Conservation (phyloP, 2,329 filamentous ascomycete genomes). For the Penicillium nordicum region DNA sequence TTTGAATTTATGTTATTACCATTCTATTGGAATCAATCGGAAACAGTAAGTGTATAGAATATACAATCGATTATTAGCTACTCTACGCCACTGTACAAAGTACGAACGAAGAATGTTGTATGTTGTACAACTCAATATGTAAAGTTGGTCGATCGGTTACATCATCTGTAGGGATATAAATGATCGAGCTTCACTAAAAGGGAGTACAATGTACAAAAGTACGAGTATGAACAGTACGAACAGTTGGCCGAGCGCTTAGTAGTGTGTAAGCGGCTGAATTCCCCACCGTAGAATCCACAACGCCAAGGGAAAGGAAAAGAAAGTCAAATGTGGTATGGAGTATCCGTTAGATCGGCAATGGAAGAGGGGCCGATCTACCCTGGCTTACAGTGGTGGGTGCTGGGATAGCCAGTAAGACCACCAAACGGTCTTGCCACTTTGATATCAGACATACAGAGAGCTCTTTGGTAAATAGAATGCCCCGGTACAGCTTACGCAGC, state of each 20-base stretch:
- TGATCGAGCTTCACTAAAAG: neutral
- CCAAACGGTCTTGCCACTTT: slow-evolving; percentile 7
- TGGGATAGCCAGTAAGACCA: slow-evolving; percentile 8
- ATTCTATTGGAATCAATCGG: neutral
- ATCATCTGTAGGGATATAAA: neutral
- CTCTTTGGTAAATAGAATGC: neutral
- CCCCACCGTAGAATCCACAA: neutral
- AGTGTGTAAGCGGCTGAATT: slow-evolving; percentile 4
- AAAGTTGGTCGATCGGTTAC: neutral
- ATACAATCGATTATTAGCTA: neutral
- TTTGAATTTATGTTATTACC: neutral
- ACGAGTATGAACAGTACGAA: neutral
- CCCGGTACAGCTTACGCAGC: slow-evolving; percentile 4
- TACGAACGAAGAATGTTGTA: neutral
- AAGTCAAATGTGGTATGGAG: no score
- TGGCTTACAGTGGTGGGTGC: neutral
- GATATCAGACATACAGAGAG: slow-evolving; percentile 1
- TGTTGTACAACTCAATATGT: neutral
- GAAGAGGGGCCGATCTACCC: neutral
- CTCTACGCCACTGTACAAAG: neutral
- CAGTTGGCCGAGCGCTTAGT: neutral
- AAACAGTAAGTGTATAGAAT: neutral
- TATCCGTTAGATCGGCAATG: neutral
- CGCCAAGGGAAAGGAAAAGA: neutral
- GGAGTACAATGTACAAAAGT: no score